phyloP scores from a whole-genome alignment of 2,329 filamentous ascomycete species.

The Verticillium alfalfae region DNA sequence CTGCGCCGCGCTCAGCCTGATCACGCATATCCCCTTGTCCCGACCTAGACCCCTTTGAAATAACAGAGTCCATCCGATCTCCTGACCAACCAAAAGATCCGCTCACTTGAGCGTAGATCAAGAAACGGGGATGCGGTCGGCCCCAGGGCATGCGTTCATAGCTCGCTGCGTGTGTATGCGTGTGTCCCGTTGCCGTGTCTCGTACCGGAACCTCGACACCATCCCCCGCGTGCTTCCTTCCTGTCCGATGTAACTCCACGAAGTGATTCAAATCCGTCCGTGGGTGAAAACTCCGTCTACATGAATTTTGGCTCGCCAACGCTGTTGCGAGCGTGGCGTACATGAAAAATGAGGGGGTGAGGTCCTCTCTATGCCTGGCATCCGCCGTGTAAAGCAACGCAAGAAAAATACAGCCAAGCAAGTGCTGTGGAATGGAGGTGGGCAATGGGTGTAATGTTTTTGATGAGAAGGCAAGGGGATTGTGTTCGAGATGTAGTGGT shows the following conservation, averaged over 20 bases:
- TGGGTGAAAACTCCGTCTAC: conserved; percentile 13
- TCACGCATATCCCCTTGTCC: conserved; percentile 2
- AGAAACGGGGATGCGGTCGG: not conserved
- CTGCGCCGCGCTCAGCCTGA: not conserved
- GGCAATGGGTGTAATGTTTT: conserved; percentile 7
- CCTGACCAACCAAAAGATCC: conserved; percentile 2
- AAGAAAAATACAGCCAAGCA: conserved; percentile 12
- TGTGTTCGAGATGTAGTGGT: conserved; percentile 6
- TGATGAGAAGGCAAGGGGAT: not conserved
- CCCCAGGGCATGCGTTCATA: not conserved
- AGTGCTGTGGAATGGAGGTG: not conserved
- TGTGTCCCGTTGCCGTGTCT: not conserved
- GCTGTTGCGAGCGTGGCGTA: conserved; percentile 13
- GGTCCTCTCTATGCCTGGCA: conserved; percentile 11
- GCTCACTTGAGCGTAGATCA: not conserved
- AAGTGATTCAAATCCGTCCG: conserved; percentile 4
- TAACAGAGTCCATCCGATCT: conserved; percentile 1
- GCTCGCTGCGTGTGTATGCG: not conserved
- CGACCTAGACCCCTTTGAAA: conserved; percentile 1
- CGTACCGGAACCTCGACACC: not conserved
- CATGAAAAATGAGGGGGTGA: conserved; percentile 8
- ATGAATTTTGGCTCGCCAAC: conserved; percentile 13
- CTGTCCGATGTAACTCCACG: not conserved
- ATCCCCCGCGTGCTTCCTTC: not conserved
- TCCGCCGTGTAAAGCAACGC: conserved; percentile 9